Evolutionary conservation across 495 filamentous ascomycete genomes (phyloP), one percentile per base, ranked within the genome.

Genomic region (Neurospora sublineolata): DNA sequence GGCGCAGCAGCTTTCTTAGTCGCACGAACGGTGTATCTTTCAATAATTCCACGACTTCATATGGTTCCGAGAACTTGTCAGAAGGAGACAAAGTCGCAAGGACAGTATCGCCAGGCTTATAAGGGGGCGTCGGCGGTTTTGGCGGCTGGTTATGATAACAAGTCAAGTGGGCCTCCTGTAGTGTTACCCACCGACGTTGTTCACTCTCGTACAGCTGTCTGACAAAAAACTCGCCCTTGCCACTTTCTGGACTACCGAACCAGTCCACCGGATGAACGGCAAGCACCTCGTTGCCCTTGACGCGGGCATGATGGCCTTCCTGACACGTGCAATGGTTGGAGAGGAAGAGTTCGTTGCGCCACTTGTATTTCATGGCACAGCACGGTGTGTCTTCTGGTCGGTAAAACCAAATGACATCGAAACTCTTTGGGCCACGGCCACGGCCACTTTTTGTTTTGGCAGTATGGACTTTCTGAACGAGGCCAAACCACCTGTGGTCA

Each of bases 381-480:
- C 91, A 89, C 0, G 86, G 86, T 4, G 91, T 94, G 39, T 94
- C 90, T 4, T 83, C 80, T 1, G 91, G 85, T 14, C 84, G 82
- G 75, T 94, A 94, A 1, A 93, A 75, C 92, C 92, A 94, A 4
- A 90, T 84, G 4, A 92, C 86, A 67, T 89, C 83, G 10, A 94
- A 85, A 36, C 76, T 76, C 18, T 73, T 78, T 27, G 74, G 68
- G 0, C 83, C 27, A 8, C 9, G 52, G 23, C 52, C 52, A 18
- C 52, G 52, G 27, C 52, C 20, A 14, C 46, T 64, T 11, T 33
- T 68, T 4, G 75, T 71, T 12, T 77, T 75, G 16, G 68, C 75
- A n/a, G 76, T 42, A 68, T 84, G 78, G 1, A 87, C 78, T 4
- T 78, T 81, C 71, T 91, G 89, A 3, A 94, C 88, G 69, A 89